A percentile compares a stretch with the other conserved stretches of the same genome.
phyloP scores from a whole-genome alignment of 305 asterid species.

The Fraxinus albicans region DNA sequence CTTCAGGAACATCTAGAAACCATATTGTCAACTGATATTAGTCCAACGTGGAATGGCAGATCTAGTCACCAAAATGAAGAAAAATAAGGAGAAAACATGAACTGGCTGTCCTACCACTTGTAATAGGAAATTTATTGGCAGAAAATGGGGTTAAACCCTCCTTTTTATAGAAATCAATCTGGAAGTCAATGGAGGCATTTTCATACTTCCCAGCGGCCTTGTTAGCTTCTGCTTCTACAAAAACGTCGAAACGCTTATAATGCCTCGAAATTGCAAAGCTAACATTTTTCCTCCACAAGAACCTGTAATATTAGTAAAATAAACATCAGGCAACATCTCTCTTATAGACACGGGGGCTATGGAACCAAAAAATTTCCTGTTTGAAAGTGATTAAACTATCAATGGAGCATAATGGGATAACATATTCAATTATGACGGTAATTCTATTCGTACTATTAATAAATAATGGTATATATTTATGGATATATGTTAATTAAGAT shows the following conservation, averaged over 20 bases:
- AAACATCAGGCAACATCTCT: not conserved
- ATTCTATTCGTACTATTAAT: not conserved
- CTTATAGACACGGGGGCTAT: not conserved
- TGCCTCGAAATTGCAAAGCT: constrained; percentile 89
- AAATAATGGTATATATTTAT: not conserved
- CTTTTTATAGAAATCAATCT: constrained; percentile 65
- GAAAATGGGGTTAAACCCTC: constrained; percentile 79
- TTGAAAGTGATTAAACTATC: not conserved
- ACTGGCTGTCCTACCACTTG: constrained; percentile 57
- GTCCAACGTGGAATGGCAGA: not conserved
- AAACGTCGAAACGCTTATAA: constrained; percentile 76
- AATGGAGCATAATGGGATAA: not conserved
- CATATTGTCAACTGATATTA: constrained; percentile 11
- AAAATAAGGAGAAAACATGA: not conserved
- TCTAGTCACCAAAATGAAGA: not conserved
- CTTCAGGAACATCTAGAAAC: constrained; percentile 85
- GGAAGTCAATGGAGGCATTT: constrained; percentile 77
- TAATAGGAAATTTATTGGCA: constrained; percentile 60
- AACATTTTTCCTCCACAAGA: constrained; percentile 82
- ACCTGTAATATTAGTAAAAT: constrained; percentile 36
- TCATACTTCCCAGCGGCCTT: constrained; percentile 77
- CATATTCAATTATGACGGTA: not conserved
- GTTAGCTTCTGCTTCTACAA: constrained; percentile 86
- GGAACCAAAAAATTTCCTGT: not conserved
- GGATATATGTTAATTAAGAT: not conserved